Base-by-base conservation (phyloP, 768 basidiomycete species). In the Rhodotorula babjevae region DNA sequence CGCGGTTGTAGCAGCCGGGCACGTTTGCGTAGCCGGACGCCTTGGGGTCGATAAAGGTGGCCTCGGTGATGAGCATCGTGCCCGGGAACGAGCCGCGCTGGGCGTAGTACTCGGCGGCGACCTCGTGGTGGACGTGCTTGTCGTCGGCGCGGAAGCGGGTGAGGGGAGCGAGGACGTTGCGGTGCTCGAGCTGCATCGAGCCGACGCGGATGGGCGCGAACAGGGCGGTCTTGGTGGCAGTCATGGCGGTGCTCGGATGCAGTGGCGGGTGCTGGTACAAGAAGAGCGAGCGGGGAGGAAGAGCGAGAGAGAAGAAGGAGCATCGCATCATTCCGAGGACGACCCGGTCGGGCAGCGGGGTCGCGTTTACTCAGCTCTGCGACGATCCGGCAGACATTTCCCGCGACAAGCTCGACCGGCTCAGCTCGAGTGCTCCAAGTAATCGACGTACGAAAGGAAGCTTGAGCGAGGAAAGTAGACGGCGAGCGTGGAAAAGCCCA, bases 31-130 rank as follows among this genome's bases (percentile, higher is more conserved):
- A 82, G 6, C 85, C 86, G 0, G n/a, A n/a, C n/a, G 87, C 86
- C 23, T 83, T 75, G 12, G 50, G 61, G 10, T 56, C 40, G 40
- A 78, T 70, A 67, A 66, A 72, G 8, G 76, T 76, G 0, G 83
- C 87, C 79, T 89, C 87, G 3, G 86, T 80, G 66, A 90, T 83
- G n/a, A 81, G 66, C 15, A 89, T 79, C 0, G 85, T 87, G 0
- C 87, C 87, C 0, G 85, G 83, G 0, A 79, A 74, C 47, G 81
- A 56, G 60, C 77, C 64, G 8, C 78, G 64, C 60, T 80, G 79
- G 7, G 31, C 23, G 66, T 80, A 80, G 70, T 80, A 80, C 42
- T 61, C 58, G 52, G 64, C 63, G 1, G 59, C 62, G 11, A 65
- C 9, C 8, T 77, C 67, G 44, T 42, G 52, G 21, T 33, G 60